Conservation (phyloP, 2,329 filamentous ascomycete genomes). For the Claviceps pazoutovae region DNA sequence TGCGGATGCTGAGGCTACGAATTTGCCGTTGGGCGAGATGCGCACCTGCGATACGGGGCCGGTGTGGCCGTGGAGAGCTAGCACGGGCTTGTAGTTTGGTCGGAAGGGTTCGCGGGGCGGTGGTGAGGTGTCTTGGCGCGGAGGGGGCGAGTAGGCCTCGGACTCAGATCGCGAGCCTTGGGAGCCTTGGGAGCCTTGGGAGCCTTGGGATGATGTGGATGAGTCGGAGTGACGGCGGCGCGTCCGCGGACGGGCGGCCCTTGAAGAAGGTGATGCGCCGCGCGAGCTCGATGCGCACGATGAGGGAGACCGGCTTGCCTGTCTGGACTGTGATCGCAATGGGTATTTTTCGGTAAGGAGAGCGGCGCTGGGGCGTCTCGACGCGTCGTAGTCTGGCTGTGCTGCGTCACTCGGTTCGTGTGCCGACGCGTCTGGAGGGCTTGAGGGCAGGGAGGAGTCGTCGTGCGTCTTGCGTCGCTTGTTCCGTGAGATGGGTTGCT, state of each 20-base stretch:
- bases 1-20: constrained; percentile 81
- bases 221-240: constrained; percentile 16
- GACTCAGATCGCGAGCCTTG: not conserved
- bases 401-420: not conserved
- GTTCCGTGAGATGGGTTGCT: constrained; percentile 13
- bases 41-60: constrained; percentile 71
- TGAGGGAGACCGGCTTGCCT: constrained; percentile 19
- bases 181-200: too few relatives aligned
- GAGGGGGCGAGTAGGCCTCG: constrained; percentile 7
- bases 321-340: constrained; percentile 16
- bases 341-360: constrained; percentile 14
- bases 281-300: constrained; percentile 23
- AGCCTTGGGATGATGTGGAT: constrained; percentile 17
- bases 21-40: constrained; percentile 80
- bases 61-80: constrained; percentile 64
- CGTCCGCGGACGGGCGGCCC: constrained; percentile 16
- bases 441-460: constrained; percentile 15
- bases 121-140: constrained; percentile 14
- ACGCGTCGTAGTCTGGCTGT: not conserved
- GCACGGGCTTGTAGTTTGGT: constrained; percentile 55
- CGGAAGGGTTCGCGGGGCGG: constrained; percentile 35
- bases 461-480: constrained; percentile 22
- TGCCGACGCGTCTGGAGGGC: constrained; percentile 10
- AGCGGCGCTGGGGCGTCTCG: constrained; percentile 10
- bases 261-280: constrained; percentile 18